A percentile compares a stretch with the other conserved stretches of the same genome.
Conservation (phyloP, 345 rosid species). For the Linum trigynum region DNA sequence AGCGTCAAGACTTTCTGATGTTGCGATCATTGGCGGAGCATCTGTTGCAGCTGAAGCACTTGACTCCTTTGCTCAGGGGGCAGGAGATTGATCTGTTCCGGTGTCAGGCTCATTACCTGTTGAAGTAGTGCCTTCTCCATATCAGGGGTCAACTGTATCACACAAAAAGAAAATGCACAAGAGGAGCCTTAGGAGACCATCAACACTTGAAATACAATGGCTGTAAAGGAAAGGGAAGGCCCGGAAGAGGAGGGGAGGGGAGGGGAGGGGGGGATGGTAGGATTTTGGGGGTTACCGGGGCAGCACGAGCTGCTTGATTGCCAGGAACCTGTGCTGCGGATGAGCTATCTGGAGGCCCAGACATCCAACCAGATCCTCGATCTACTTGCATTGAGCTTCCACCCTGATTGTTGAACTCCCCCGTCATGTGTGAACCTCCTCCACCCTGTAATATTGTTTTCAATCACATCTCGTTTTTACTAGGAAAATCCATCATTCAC, state of each 20-base stretch:
- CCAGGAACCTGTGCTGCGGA: conserved; percentile 43
- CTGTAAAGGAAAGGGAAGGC: background rate
- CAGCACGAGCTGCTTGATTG: conserved; percentile 52
- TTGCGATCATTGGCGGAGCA: conserved; percentile 59
- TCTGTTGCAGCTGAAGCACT: conserved; percentile 92
- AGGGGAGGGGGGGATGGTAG: background rate
- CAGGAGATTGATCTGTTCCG: conserved; percentile 74
- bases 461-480: too few relatives aligned
- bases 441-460: background rate
- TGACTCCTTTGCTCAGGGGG: conserved; percentile 89
- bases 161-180: conserved; percentile 1
- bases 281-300: conserved; percentile 34
- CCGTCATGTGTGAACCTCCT: conserved; percentile 54
- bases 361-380: conserved; percentile 73
- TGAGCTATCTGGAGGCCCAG: conserved; percentile 56
- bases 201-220: conserved; percentile 1
- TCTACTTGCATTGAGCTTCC: conserved; percentile 52
- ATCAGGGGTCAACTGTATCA: conserved; percentile 70
- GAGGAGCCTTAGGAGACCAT: background rate
- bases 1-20: too few relatives aligned
- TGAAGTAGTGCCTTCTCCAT: conserved; percentile 97
- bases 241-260: background rate
- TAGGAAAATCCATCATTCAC: too few relatives aligned
- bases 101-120: conserved; percentile 97
- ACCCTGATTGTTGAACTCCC: conserved; percentile 48